Evolutionary conservation across 768 basidiomycete species (phyloP), one percentile per base, ranked within the genome.

Genomic region (Coprinopsis strossmayeri): DNA sequence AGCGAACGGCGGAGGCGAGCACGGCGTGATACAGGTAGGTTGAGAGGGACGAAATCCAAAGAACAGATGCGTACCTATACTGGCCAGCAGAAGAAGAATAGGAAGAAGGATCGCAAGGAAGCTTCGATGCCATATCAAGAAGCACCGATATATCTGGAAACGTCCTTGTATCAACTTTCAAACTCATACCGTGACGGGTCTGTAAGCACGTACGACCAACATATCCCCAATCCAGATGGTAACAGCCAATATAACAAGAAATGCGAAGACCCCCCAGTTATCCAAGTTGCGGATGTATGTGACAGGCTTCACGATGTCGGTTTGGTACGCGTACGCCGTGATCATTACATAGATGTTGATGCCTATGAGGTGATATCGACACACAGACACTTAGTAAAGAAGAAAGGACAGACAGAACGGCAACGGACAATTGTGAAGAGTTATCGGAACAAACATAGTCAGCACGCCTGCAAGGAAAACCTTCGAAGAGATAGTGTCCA

Each of bases 171-270:
- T 48, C 25, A 30, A 26, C 3, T 23, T 30, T 21, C 21, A 34
- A 26, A 35, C 34, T 41, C 17, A 34, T 21, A 9, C 15, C 15
- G 37, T 5, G 37, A 20, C 12, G 18, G 48, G 12, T 24, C 26
- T 32, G 17, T 21, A n/a, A n/a, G n/a, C 0, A 49, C 52, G 5
- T 35, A 56, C 57, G 15, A 55, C 49, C 3, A 59, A 34, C n/a
- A 51, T 46, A 44, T 59, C 57, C 12, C 46, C 57, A n/a, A 54
- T 34, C 57, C 57, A 59, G n/a, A 53, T 59, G 18, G 51, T 49
- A 27, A 56, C 27, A 12, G 51, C 53, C 18, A 50, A 50, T 7
- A 56, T 27, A 21, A 55, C 37, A 25, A 54, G 51, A 28, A 58
- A 55, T 12, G 54, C 46, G 10, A 56, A 48, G 13, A 54, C 57